Evolutionary conservation across 1,139 yeast species (phyloP).

Genomic region (Candida sp.): DNA sequence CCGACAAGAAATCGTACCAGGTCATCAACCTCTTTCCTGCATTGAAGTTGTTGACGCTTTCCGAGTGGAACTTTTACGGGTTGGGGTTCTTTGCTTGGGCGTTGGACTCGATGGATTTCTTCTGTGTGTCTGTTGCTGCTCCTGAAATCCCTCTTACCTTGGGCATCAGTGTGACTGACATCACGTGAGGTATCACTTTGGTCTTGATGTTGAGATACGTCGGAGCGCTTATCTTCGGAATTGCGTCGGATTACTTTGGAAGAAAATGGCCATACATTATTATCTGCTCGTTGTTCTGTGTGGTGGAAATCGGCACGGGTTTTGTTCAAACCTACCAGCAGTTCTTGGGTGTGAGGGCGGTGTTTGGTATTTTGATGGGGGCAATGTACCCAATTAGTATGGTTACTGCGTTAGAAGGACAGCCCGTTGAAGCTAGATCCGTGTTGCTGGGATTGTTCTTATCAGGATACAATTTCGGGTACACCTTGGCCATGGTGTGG

Average conservation of each 20-base stretch:
- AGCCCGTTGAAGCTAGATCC: constrained; percentile 38
- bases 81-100: constrained; percentile 78
- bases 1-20: constrained; percentile 17
- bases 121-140: constrained; percentile 68
- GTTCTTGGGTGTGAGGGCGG: constrained; percentile 61
- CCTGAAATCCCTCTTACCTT: constrained; percentile 58
- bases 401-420: constrained; percentile 40
- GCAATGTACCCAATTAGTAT: constrained; percentile 36
- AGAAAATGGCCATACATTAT: constrained; percentile 71
- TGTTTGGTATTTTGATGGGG: constrained; percentile 46
- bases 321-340: constrained; percentile 66
- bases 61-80: constrained; percentile 60
- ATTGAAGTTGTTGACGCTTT: constrained; percentile 27
- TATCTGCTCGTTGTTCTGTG: constrained; percentile 55
- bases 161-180: constrained; percentile 50
- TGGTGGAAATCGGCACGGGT: constrained; percentile 76
- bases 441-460: constrained; percentile 41
- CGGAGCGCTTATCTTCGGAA: constrained; percentile 78
- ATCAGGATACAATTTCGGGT: constrained; percentile 45
- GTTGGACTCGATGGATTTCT: constrained; percentile 82
- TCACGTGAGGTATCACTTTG: constrained; percentile 83
- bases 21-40: constrained; percentile 37
- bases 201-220: constrained; percentile 80
- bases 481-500: constrained; percentile 39
- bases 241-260: constrained; percentile 70